Percentiles rank a stretch among this genome's conserved stretches.
These are phyloP conservation scores for Wickerhamiella infanticola DNA, from an alignment of 1,139 yeast genomes.

Conservation along the genomic window DNA sequence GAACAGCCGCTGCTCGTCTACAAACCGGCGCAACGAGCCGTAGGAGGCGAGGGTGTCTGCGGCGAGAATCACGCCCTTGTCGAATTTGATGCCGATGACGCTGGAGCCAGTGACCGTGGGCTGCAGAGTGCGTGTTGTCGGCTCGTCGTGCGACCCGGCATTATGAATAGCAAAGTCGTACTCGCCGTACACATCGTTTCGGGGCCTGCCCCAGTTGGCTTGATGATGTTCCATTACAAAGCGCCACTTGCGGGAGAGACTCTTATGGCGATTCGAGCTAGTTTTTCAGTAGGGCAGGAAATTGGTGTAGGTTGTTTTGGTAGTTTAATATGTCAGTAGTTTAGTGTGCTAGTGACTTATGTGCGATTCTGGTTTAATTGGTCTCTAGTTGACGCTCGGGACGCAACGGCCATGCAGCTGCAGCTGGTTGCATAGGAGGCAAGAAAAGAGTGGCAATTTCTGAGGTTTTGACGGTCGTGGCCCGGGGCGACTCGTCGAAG, in stretches of 20 bases:
- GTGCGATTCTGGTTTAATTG: no score
- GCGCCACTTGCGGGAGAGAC: neutral
- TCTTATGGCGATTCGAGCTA: no score
- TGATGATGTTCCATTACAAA: constrained; percentile 83
- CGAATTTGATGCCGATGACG: constrained; percentile 77
- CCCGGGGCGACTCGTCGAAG: no score
- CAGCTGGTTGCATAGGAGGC: no score
- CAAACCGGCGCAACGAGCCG: constrained; percentile 83
- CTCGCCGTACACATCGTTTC: constrained; percentile 60
- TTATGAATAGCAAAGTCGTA: constrained; percentile 63
- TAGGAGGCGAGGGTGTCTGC: constrained; percentile 88
- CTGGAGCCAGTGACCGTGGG: constrained; percentile 96
- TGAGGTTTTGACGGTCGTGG: no score
- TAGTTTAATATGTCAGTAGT: no score
- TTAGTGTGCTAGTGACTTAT: no score
- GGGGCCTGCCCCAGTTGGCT: constrained; percentile 88
- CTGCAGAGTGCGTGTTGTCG: constrained; percentile 74
- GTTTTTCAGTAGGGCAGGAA: no score
- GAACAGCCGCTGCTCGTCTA: constrained; percentile 68
- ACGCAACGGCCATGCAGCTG: no score
- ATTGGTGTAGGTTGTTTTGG: no score
- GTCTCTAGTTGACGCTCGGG: no score
- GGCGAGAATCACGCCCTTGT: constrained; percentile 83
- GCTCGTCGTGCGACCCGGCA: constrained; percentile 34
- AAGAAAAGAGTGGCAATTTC: no score